phyloP scores from a whole-genome alignment of 2,329 filamentous ascomycete genomes.

The Amauroascus verrucosus region DNA sequence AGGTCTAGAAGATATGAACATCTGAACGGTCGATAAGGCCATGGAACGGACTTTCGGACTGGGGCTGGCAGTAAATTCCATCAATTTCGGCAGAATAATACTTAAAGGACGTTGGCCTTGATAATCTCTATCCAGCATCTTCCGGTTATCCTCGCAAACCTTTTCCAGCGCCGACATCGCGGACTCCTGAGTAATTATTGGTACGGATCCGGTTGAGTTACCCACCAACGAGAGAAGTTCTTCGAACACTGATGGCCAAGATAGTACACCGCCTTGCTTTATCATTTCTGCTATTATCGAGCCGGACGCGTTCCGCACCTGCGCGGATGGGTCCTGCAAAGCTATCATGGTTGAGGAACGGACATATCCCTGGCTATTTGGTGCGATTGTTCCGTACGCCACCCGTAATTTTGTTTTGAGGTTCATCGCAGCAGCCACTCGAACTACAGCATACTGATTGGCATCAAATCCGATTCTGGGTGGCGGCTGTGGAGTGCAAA shows the following conservation, averaged over 20 bases:
- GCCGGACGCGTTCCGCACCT: slow-evolving; percentile 81
- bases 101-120: slow-evolving; percentile 79
- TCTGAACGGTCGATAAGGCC: slow-evolving; percentile 76
- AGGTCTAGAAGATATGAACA: slow-evolving; percentile 78
- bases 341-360: slow-evolving; percentile 67
- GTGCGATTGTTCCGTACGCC: slow-evolving; percentile 64
- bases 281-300: slow-evolving; percentile 92
- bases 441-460: slow-evolving; percentile 61
- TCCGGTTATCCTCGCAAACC: slow-evolving; percentile 93
- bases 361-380: slow-evolving; percentile 63
- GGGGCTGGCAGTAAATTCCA: slow-evolving; percentile 71
- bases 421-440: slow-evolving; percentile 83
- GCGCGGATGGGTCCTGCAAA: slow-evolving; percentile 67
- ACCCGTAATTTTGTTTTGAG: slow-evolving; percentile 85
- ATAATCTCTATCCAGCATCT: slow-evolving; percentile 74
- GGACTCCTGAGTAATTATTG: slow-evolving; percentile 71
- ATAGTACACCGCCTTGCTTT: slow-evolving; percentile 69
- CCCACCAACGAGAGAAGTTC: slow-evolving; percentile 69
- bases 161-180: slow-evolving; percentile 88
- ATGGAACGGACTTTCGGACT: slow-evolving; percentile 67
- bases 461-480: slow-evolving; percentile 48
- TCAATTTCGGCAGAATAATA: slow-evolving; percentile 79
- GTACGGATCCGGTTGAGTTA: slow-evolving; percentile 58
- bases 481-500: slow-evolving; percentile 56
- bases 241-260: slow-evolving; percentile 82